Conservation (phyloP, 2,329 filamentous ascomycete genomes). For the Penicillium sp. region DNA sequence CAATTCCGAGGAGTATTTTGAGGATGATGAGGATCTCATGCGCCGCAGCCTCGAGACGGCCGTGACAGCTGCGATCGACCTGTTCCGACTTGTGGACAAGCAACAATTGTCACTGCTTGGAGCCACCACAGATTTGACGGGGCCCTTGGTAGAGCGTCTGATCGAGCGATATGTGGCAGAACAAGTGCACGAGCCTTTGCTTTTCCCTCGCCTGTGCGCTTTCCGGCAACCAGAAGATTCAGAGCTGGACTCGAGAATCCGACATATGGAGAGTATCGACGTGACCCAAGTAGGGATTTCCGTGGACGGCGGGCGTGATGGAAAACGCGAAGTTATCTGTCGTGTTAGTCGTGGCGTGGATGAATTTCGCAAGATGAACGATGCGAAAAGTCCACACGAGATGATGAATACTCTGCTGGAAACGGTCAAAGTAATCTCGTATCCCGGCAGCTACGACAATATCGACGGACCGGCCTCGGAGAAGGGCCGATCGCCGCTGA, state of each 20-base stretch:
- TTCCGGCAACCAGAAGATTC: slow-evolving; percentile 76
- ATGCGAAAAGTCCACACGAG: slow-evolving; percentile 73
- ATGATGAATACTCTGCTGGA: slow-evolving; percentile 77
- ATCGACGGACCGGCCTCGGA: slow-evolving; percentile 42
- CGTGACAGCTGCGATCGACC: slow-evolving; percentile 85
- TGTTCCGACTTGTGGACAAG: slow-evolving; percentile 94
- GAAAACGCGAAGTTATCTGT: slow-evolving; percentile 73
- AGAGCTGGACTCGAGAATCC: slow-evolving; percentile 81
- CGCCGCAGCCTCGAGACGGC: slow-evolving; percentile 82
- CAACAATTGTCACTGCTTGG: slow-evolving; percentile 87
- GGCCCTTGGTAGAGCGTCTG: slow-evolving; percentile 82
- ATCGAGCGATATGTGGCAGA: slow-evolving; percentile 94
- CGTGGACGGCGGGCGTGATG: slow-evolving; percentile 69
- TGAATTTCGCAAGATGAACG: slow-evolving; percentile 78
- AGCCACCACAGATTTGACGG: slow-evolving; percentile 87
- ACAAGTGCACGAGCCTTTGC: slow-evolving; percentile 74
- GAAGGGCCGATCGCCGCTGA: slow-evolving; percentile 52
- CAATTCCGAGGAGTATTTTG: slow-evolving; percentile 64
- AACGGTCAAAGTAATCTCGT: slow-evolving; percentile 78
- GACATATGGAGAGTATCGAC: slow-evolving; percentile 89
- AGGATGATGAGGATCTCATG: slow-evolving; percentile 90
- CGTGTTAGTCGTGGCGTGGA: slow-evolving; percentile 74
- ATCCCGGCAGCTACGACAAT: slow-evolving; percentile 46
- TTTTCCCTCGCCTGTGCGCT: slow-evolving; percentile 76
- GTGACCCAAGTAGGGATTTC: slow-evolving; percentile 88